These are phyloP conservation scores for Alternaria tenuissima DNA, from an alignment of 2,329 filamentous ascomycete species.

Conservation along the genomic window DNA sequence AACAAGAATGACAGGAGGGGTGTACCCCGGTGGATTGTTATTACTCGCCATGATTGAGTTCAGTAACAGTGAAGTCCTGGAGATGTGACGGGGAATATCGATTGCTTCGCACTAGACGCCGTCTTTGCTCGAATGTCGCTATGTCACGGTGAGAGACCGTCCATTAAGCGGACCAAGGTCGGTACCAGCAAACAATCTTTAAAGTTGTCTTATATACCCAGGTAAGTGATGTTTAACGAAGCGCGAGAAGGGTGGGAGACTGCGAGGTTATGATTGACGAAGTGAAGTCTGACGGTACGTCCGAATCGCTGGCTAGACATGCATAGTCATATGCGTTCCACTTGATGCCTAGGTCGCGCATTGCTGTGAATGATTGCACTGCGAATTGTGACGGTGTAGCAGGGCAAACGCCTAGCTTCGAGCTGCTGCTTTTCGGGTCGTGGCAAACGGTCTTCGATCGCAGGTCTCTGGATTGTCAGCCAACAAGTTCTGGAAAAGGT, in stretches of 20 bases:
- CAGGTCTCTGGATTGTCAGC: neutral
- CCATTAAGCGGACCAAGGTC: neutral
- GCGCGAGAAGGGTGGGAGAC: neutral
- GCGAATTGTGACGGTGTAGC: neutral
- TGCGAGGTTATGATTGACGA: neutral
- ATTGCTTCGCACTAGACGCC: neutral
- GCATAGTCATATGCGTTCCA: neutral
- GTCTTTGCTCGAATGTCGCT: neutral
- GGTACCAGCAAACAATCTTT: neutral
- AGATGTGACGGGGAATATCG: neutral
- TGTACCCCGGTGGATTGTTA: neutral
- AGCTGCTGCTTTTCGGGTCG: slow-evolving; percentile 12
- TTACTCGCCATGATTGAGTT: neutral
- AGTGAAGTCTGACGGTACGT: neutral
- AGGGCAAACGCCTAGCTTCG: slow-evolving; percentile 14
- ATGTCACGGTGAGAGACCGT: neutral
- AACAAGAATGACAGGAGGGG: neutral
- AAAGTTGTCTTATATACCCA: neutral
- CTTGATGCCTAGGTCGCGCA: slow-evolving; percentile 15
- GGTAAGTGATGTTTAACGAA: neutral
- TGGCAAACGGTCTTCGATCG: slow-evolving; percentile 13
- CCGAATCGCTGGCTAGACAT: neutral
- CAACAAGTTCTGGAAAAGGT: neutral
- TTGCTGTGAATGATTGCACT: slow-evolving; percentile 5
- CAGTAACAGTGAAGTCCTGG: neutral